Evolutionary conservation across 2,329 filamentous ascomycete genomes (phyloP), one percentile per base, ranked within the genome.

Genomic region (Hypoxylon sp.): DNA sequence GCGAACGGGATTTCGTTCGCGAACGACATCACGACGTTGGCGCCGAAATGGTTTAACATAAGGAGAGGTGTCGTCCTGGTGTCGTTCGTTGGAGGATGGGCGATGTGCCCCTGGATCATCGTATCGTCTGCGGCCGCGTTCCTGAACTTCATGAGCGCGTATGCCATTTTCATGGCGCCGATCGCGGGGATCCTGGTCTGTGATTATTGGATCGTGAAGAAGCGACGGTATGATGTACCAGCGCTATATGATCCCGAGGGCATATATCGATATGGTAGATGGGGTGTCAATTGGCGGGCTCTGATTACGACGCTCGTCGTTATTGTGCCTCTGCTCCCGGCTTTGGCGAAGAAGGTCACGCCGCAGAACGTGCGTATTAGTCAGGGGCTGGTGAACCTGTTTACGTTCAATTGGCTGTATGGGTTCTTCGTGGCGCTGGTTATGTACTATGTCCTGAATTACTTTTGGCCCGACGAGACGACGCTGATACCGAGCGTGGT

Each of bases 181-280:
- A 68, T 75, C 6, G 72, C 74, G 3, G 74, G 67, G 2, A 64
- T 75, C 32, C 51, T 75, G 6, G 50, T 50, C 14, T 66, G 58
- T 7, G 74, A 75, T 60, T 75, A 74, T 50, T 75, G 72, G 72
- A 13, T 74, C 3, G 67, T 75, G n/a, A 78, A 80, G 60, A 69
- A 72, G 30, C 75, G 77, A 36, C 72, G 72, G 28, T 76, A 79
- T 61, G 77, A 81, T 57, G 75, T 80, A 17, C 77, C 77, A 0
- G 79, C 78, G n/a, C 60, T 81, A 58, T 81, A 81, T 63, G 72
- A 76, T 13, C 76, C 75, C 1, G 65, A 76, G 25, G 79, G 79
- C 11, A 79, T 79, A 21, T 82, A 82, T 60, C 72, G 74, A 45
- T 80, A 78, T 63, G n/a, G n/a, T n/a, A 60, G 25, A 43, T 68